Conservation (phyloP, 2,329 filamentous ascomycete genomes). For the Fusarium mexicanum region DNA sequence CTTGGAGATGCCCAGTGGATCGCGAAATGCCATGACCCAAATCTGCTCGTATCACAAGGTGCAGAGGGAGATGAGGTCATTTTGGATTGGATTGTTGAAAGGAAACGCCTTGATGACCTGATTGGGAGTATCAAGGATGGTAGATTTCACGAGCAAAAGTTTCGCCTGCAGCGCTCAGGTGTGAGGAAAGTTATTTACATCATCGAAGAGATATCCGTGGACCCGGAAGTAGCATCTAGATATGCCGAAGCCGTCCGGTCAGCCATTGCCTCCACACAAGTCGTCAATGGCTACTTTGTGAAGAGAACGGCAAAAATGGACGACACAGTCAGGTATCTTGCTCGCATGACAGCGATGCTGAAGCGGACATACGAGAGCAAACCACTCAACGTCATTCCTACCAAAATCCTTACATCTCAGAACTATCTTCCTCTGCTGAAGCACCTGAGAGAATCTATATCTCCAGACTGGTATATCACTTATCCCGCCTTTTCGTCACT, state of each 20-base stretch:
- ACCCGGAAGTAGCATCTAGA: slow-evolving; percentile 61
- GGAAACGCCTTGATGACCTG: slow-evolving; percentile 82
- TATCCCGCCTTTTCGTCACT: slow-evolving; percentile 78
- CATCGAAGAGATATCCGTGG: slow-evolving; percentile 76
- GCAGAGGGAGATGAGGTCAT: slow-evolving; percentile 75
- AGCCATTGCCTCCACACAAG: slow-evolving; percentile 79
- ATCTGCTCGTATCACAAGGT: slow-evolving; percentile 64
- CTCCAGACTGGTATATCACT: slow-evolving; percentile 67
- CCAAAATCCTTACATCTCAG: slow-evolving; percentile 66
- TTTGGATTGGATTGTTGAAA: slow-evolving; percentile 82
- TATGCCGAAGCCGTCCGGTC: slow-evolving; percentile 76
- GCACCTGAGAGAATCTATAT: slow-evolving; percentile 64
- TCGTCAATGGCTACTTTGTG: slow-evolving; percentile 81
- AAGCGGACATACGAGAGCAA: slow-evolving; percentile 70
- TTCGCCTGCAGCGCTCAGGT: slow-evolving; percentile 76
- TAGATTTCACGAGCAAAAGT: slow-evolving; percentile 86
- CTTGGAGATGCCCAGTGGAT: slow-evolving; percentile 84
- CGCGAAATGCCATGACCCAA: slow-evolving; percentile 73
- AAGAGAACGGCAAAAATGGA: slow-evolving; percentile 80
- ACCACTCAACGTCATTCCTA: slow-evolving; percentile 72
- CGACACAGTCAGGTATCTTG: slow-evolving; percentile 80
- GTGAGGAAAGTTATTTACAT: slow-evolving; percentile 82
- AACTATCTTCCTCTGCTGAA: slow-evolving; percentile 73
- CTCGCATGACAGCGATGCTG: slow-evolving; percentile 75
- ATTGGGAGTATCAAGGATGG: slow-evolving; percentile 85